Conservation (phyloP, 371 early-diverging fungal species). For the Mortierella sp. region DNA sequence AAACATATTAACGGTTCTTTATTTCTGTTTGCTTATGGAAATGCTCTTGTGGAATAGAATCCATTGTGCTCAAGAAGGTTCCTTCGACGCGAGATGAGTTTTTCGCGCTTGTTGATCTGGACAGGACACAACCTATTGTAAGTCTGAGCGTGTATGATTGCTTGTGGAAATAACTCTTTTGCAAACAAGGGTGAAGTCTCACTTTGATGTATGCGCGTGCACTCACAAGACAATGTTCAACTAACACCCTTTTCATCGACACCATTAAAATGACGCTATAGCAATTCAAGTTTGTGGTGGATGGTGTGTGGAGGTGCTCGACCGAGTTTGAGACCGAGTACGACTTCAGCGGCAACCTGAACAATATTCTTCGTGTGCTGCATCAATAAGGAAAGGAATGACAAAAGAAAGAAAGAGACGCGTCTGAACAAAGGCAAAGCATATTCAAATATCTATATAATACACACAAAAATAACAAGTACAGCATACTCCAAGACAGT, state of each 20-base stretch:
- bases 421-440: neutral
- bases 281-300: conserved; percentile 65
- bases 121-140: conserved; percentile 43
- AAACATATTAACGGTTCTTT: neutral
- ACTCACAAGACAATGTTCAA: conserved; percentile 23
- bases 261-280: conserved; percentile 32
- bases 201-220: conserved; percentile 8
- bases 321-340: conserved; percentile 52
- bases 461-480: too few relatives aligned
- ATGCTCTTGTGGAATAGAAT: conserved; percentile 9
- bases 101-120: conserved; percentile 52
- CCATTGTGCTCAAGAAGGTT: conserved; percentile 25
- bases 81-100: conserved; percentile 35
- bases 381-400: neutral
- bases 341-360: conserved; percentile 55
- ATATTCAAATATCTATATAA: neutral
- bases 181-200: neutral
- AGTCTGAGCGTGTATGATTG: neutral
- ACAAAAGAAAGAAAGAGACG: neutral
- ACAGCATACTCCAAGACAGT: too few relatives aligned
- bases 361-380: conserved; percentile 57
- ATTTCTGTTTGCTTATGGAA: neutral
- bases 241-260: neutral
- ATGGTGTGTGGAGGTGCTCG: conserved; percentile 65
- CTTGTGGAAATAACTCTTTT: neutral